A percentile compares a stretch with the other conserved stretches of the same genome.
Conservation (phyloP, 495 filamentous ascomycete genomes). For the Aspergillus nanangensis region DNA sequence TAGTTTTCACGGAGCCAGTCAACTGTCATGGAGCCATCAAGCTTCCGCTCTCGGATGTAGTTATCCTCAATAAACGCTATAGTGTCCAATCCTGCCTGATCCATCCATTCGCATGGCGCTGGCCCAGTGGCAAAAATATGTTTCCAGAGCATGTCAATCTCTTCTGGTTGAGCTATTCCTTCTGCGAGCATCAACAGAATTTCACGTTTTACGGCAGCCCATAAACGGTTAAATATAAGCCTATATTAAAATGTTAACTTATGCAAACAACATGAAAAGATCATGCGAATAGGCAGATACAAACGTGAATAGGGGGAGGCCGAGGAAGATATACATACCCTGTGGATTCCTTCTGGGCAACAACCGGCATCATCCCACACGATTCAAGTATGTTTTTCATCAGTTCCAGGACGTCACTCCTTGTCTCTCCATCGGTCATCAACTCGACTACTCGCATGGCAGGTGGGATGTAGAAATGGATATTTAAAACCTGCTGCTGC, state of each 20-base stretch:
- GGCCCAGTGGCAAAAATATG: no score
- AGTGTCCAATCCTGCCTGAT: slow-evolving; percentile 49
- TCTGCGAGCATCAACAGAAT: slow-evolving; percentile 40
- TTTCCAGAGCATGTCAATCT: slow-evolving; percentile 42
- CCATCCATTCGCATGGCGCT: no score
- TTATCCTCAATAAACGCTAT: slow-evolving; percentile 36
- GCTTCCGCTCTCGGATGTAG: slow-evolving; percentile 37
- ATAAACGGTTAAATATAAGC: slow-evolving; percentile 50
- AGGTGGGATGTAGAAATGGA: slow-evolving; percentile 48
- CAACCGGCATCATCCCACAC: slow-evolving; percentile 35
- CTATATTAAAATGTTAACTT: no score
- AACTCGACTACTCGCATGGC: slow-evolving; percentile 40
- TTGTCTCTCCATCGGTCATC: slow-evolving; percentile 47
- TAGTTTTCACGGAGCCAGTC: slow-evolving; percentile 32
- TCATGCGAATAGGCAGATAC: no score
- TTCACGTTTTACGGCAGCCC: slow-evolving; percentile 52
- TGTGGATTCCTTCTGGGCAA: slow-evolving; percentile 39
- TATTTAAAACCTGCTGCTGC: slow-evolving; percentile 37
- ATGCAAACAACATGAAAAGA: no score
- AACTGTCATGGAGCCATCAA: slow-evolving; percentile 24
- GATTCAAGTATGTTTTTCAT: slow-evolving; percentile 31
- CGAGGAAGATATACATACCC: no score
- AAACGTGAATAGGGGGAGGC: no score
- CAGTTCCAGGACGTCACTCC: slow-evolving; percentile 36
- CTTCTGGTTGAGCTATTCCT: slow-evolving; percentile 37